A percentile compares a stretch with the other conserved stretches of the same genome.
phyloP scores from a whole-genome alignment of 768 basidiomycete species.

The Phanerodontia chrysosporium region DNA sequence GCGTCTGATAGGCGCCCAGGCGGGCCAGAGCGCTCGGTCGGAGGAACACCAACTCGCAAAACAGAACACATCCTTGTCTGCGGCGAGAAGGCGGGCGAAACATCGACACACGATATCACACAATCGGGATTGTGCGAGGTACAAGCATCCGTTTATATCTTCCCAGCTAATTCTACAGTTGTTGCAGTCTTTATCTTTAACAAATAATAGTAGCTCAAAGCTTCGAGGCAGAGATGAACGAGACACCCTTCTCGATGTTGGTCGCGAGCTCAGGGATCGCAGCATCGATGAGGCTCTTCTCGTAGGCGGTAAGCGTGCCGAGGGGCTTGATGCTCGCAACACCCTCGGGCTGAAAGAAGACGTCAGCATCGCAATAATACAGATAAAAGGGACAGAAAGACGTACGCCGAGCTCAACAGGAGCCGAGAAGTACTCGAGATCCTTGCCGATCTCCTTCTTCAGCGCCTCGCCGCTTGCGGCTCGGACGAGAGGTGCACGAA shows the following conservation, averaged over 20 bases:
- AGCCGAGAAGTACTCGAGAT: slow-evolving; percentile 85
- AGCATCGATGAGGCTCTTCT: slow-evolving; percentile 72
- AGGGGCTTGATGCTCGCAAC: slow-evolving; percentile 80
- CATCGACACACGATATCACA: no score
- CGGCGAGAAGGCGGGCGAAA: no score
- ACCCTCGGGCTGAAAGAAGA: slow-evolving; percentile 56
- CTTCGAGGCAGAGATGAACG: slow-evolving; percentile 26
- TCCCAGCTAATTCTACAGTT: not conserved
- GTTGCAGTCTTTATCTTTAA: not conserved
- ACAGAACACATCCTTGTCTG: no score
- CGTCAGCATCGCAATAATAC: not conserved
- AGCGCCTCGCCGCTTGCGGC: slow-evolving; percentile 65
- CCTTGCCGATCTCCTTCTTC: slow-evolving; percentile 68
- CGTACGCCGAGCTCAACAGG: slow-evolving; percentile 84
- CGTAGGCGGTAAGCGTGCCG: slow-evolving; percentile 66
- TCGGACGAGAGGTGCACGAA: slow-evolving; percentile 81
- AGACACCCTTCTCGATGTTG: slow-evolving; percentile 60
- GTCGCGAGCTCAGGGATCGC: slow-evolving; percentile 73
- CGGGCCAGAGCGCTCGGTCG: no score
- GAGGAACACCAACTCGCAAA: no score
- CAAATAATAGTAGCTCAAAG: slow-evolving; percentile 12
- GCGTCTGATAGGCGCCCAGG: not conserved
- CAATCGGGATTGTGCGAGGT: no score
- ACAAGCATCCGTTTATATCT: no score
- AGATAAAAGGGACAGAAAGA: slow-evolving; percentile 4